A percentile compares a stretch with the other conserved stretches of the same genome.
Conservation (phyloP, 1,284 basidiomycete species). For the Coniferiporia sulphurascens region DNA sequence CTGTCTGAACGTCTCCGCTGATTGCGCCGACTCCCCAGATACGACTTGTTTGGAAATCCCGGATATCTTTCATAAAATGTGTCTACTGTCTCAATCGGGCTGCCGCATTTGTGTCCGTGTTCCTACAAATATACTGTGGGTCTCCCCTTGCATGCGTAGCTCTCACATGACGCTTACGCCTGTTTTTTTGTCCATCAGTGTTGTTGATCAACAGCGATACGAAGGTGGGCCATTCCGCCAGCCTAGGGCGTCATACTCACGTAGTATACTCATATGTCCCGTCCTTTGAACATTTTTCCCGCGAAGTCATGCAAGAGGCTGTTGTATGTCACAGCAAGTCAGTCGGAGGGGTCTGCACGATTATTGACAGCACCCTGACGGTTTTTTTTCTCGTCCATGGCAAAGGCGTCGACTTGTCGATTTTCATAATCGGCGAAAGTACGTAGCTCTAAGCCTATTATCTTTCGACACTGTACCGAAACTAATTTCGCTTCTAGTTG, state of each 20-base stretch:
- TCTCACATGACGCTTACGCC: neutral
- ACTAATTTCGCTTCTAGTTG: conserved; percentile 1
- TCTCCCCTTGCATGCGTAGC: neutral
- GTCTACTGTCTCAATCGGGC: neutral
- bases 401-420: neutral
- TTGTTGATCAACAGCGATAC: neutral
- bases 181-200: neutral
- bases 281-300: neutral
- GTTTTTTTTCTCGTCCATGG: no score
- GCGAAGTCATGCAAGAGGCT: neutral
- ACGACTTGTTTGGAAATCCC: conserved; percentile 2
- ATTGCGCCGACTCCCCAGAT: neutral
- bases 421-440: conserved; percentile 12
- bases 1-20: neutral
- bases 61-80: neutral
- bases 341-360: neutral
- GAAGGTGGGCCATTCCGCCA: neutral
- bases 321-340: neutral
- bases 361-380: neutral
- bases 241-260: no score
- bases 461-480: neutral
- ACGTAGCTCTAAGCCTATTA: neutral
- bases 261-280: no score
- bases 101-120: neutral
- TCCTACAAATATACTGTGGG: neutral